These are phyloP conservation scores for Diddensiella transvaalensis DNA, from an alignment of 805 yeast genomes.

Conservation along the genomic window DNA sequence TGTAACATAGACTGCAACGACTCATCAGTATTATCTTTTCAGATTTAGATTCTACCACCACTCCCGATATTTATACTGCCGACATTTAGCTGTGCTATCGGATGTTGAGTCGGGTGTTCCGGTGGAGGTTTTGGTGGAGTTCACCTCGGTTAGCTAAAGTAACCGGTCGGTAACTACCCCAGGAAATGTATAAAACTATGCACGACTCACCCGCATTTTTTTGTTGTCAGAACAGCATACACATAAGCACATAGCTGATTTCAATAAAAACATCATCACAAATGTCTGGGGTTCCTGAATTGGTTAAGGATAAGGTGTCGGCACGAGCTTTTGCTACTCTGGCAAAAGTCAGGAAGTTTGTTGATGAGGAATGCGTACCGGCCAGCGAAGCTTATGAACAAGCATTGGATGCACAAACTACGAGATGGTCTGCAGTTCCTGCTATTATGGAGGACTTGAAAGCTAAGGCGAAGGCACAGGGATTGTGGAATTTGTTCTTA, in stretches of 20 bases:
- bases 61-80: no score
- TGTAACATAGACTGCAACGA: no score
- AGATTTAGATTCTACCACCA: no score
- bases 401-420: constrained; percentile 38
- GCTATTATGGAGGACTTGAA: constrained; percentile 49
- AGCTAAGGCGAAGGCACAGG: constrained; percentile 47
- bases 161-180: no score
- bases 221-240: background rate
- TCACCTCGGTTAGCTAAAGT: no score
- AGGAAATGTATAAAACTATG: background rate
- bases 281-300: constrained; percentile 33
- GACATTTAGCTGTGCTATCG: constrained; percentile 2
- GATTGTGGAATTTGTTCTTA: constrained; percentile 60
- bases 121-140: background rate
- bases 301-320: constrained; percentile 35
- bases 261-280: background rate
- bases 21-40: no score
- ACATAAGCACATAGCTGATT: constrained; percentile 3
- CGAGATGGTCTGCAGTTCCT: constrained; percentile 49
- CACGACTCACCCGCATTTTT: background rate
- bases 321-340: constrained; percentile 36
- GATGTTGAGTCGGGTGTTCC: background rate
- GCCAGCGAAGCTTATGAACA: constrained; percentile 45
- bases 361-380: constrained; percentile 55
- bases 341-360: constrained; percentile 44